These are phyloP conservation scores for Xylaria cubensis DNA, from an alignment of 495 filamentous ascomycete species.

Conservation along the genomic window DNA sequence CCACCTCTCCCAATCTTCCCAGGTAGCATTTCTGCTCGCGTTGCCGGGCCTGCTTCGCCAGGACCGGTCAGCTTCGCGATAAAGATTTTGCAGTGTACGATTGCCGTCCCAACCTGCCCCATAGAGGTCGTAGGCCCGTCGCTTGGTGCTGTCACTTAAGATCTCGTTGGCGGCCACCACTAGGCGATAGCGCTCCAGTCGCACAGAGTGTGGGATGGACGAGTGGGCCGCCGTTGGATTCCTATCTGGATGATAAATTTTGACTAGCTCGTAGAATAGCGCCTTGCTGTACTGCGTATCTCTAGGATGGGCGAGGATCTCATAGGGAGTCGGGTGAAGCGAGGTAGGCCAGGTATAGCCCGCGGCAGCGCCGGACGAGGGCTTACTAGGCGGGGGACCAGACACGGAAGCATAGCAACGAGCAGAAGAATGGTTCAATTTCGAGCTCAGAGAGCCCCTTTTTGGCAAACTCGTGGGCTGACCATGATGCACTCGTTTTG, in stretches of 20 bases:
- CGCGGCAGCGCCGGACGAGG: constrained; percentile 39
- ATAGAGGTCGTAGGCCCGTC: constrained; percentile 79
- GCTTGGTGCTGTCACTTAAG: constrained; percentile 80
- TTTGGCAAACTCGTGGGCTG: background rate
- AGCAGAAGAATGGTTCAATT: constrained; percentile 2
- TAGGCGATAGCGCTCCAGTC: constrained; percentile 85
- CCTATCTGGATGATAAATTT: constrained; percentile 93
- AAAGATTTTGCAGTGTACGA: constrained; percentile 45
- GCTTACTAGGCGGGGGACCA: constrained; percentile 29
- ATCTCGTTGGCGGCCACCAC: constrained; percentile 87
- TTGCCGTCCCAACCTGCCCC: constrained; percentile 78
- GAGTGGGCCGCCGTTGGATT: constrained; percentile 53
- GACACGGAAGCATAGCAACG: constrained; percentile 46
- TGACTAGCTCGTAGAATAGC: constrained; percentile 88
- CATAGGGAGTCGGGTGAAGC: constrained; percentile 80
- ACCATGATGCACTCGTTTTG: too few species aligned
- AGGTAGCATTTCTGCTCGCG: constrained; percentile 85
- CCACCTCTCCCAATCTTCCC: constrained; percentile 98
- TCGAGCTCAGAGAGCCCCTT: background rate
- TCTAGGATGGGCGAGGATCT: constrained; percentile 74
- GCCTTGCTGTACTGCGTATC: constrained; percentile 77
- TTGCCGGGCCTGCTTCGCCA: constrained; percentile 58
- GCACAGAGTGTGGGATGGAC: constrained; percentile 59
- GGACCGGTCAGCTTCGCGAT: constrained; percentile 50
- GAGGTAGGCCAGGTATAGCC: constrained; percentile 51